Conservation (phyloP, 2,329 filamentous ascomycete species). For the Fusarium sp. region DNA sequence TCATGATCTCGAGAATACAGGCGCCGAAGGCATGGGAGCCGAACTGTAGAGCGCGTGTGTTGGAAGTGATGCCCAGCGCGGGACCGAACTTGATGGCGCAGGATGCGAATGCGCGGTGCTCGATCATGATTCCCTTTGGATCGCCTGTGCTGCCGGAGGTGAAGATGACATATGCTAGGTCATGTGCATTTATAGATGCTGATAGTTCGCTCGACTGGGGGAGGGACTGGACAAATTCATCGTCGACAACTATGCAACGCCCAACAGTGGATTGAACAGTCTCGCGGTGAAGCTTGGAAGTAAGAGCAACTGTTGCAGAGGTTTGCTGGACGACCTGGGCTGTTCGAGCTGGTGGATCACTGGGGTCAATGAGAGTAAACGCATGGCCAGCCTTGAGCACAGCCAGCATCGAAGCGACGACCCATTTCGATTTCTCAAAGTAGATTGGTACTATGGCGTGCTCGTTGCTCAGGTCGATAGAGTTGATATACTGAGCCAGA, state of each 20-base stretch:
- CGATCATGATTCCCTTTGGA: conserved; percentile 36
- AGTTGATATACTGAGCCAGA: not conserved
- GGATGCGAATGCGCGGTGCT: conserved; percentile 9
- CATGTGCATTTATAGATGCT: fast-evolving
- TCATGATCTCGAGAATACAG: conserved; percentile 31
- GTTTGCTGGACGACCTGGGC: conserved; percentile 6
- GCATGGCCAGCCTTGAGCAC: conserved; percentile 20
- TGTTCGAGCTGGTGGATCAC: not conserved
- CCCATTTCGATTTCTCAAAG: conserved; percentile 35
- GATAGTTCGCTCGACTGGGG: not conserved
- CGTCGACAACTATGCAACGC: conserved; percentile 1
- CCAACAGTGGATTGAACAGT: not conserved
- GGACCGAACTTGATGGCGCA: not conserved
- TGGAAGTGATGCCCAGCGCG: not conserved
- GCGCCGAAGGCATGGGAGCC: conserved; percentile 39
- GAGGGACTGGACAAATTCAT: not conserved
- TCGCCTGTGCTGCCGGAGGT: conserved; percentile 43
- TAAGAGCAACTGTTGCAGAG: not conserved
- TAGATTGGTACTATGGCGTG: conserved; percentile 8
- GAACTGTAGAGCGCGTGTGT: conserved; percentile 34
- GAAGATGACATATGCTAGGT: conserved; percentile 34
- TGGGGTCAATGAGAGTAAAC: conserved; percentile 11
- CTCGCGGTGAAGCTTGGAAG: not conserved
- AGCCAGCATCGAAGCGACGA: conserved; percentile 11
- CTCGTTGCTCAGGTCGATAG: not conserved